A percentile compares a stretch with the other conserved stretches of the same genome.
These are phyloP conservation scores for Leccinum proliferum DNA, from an alignment of 1,284 basidiomycete species.

Conservation along the genomic window DNA sequence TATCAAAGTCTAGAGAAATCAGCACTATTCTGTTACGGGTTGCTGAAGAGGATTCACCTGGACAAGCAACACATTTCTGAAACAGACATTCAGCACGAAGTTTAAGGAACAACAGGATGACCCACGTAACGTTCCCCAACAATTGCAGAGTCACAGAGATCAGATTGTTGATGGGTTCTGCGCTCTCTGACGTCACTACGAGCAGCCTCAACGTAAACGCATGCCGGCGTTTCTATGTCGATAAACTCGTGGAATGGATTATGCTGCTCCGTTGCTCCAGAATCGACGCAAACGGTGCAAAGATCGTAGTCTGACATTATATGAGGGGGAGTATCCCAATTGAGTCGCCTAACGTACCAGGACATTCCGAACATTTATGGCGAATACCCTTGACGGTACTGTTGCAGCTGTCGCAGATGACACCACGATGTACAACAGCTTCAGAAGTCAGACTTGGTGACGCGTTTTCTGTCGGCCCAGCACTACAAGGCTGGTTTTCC, in stretches of 20 bases:
- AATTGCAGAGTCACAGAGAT: constrained; percentile 60
- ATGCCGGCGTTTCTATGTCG: constrained; percentile 57
- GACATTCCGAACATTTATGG: constrained; percentile 73
- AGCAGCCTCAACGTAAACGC: constrained; percentile 58
- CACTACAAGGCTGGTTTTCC: background rate
- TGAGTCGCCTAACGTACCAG: constrained; percentile 35
- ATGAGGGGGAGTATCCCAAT: background rate
- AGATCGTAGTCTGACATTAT: constrained; percentile 58
- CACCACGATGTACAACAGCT: constrained; percentile 15
- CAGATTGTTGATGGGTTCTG: constrained; percentile 1
- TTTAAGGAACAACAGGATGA: constrained; percentile 14
- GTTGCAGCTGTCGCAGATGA: constrained; percentile 46
- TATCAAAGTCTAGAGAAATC: constrained; percentile 53
- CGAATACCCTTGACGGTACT: constrained; percentile 53
- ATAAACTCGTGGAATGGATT: constrained; percentile 66
- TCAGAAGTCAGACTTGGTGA: background rate
- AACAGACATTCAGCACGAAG: constrained; percentile 2
- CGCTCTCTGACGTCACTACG: constrained; percentile 26
- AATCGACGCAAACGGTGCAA: constrained; percentile 51
- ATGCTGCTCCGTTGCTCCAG: constrained; percentile 42
- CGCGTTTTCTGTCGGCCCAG: background rate
- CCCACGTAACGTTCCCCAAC: constrained; percentile 63
- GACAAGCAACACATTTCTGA: constrained; percentile 70
- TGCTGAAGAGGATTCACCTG: constrained; percentile 27
- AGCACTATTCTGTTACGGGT: constrained; percentile 5